phyloP scores from a whole-genome alignment of 768 basidiomycete genomes.

The Sarcodon sp. region DNA sequence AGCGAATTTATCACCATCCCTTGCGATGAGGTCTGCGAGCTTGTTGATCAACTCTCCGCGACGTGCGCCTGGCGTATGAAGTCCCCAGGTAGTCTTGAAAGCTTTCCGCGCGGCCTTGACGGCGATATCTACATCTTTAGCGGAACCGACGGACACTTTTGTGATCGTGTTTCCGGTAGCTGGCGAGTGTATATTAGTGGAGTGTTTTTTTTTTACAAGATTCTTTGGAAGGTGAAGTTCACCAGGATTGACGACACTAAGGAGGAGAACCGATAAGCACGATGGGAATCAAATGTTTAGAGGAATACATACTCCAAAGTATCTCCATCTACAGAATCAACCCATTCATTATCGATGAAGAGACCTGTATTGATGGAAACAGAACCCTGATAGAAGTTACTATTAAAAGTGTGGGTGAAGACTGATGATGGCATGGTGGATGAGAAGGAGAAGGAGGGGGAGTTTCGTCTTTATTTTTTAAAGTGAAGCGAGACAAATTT shows the following conservation, averaged over 20 bases:
- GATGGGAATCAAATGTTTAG: neutral
- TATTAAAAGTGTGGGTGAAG: constrained; percentile 14
- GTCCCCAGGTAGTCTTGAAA: constrained; percentile 24
- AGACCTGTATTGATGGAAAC: constrained; percentile 19
- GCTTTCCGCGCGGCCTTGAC: constrained; percentile 27
- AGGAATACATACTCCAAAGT: constrained; percentile 6
- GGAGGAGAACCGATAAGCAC: neutral
- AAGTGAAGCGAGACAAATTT: no score
- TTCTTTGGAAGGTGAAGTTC: neutral
- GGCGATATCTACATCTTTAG: constrained; percentile 30
- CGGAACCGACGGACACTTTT: constrained; percentile 18
- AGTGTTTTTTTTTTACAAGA: neutral
- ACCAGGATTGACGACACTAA: constrained; percentile 5
- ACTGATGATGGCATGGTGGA: neutral
- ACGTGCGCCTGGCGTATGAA: constrained; percentile 17
- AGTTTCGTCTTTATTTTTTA: no score
- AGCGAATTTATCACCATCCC: constrained; percentile 25
- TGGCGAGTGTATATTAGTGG: constrained; percentile 2
- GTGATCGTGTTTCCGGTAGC: constrained; percentile 26
- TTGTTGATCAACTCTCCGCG: constrained; percentile 22
- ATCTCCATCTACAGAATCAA: constrained; percentile 5
- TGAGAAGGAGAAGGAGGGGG: no score
- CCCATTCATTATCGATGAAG: constrained; percentile 27
- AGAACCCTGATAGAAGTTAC: constrained; percentile 13
- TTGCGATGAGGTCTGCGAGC: constrained; percentile 32